Base-by-base conservation (phyloP, 768 basidiomycete genomes). In the Lactifluus pinguis region DNA sequence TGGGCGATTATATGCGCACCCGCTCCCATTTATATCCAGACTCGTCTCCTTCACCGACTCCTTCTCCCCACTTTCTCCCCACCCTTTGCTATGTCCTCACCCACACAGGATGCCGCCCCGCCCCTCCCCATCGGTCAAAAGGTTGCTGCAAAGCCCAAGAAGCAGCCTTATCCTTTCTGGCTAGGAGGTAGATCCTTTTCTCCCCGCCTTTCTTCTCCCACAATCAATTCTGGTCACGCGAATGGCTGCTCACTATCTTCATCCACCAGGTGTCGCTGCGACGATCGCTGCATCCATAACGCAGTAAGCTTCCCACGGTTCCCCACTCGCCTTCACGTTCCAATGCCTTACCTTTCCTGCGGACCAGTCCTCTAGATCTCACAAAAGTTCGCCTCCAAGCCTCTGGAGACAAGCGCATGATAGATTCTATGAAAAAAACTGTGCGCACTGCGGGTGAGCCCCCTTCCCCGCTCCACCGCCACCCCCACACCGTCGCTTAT, bases 351-450 rank as follows among this genome's bases (percentile, higher is more conserved):
- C n/a, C 14, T n/a, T 21, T 32, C 6, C 4, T 21, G 42, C 30
- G 48, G 8, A 42, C n/a, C 68, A 88, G 87, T 71, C 90, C 91
- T 32, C 76, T 93, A 52, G 90, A 93, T 76, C 78, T 95, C 58
- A 95, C 92, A 29, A 95, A 95, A 79, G 90, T 93, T 70, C 82
- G 92, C 57, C 76, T 95, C 61, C 92, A 95, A 72, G 92, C 92
- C 5, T 89, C 90, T 1, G 92, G 91, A 45, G 92, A 95, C 76
- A 93, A 92, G 73, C 81, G 87, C 57, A 94, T 95, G 92, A 75
- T 94, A 70, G 75, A 83, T 70, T 89, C 86, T 63, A 78, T 95
- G 6, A 77, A 79, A 72, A 93, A 93, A 79, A 95, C 92, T 0
- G 77, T 92, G 57, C 77, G 80, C 69, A 89, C 86, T 6, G 89